Conservation (phyloP, 129 eudicot genomes). For the Flaveria linearis region DNA sequence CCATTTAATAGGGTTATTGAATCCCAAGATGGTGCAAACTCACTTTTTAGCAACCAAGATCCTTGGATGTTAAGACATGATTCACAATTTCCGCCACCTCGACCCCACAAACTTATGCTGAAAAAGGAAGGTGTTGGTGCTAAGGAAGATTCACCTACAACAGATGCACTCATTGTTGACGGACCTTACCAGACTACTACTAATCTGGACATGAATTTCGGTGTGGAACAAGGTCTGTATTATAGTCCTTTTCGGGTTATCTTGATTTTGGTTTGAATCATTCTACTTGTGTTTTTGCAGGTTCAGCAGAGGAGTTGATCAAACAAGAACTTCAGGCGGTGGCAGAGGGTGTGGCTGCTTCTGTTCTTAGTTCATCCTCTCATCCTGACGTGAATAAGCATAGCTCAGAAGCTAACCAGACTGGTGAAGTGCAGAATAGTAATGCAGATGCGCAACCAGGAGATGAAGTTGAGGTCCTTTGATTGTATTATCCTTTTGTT, state of each 20-base stretch:
- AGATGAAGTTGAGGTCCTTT: slow-evolving; percentile 57
- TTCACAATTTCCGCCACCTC: slow-evolving; percentile 77
- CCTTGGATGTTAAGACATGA: slow-evolving; percentile 85
- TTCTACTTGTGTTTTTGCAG: slow-evolving; percentile 38
- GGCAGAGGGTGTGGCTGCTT: slow-evolving; percentile 96
- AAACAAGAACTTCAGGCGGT: slow-evolving; percentile 97
- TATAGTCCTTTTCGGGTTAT: neutral
- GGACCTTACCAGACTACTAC: slow-evolving; percentile 39
- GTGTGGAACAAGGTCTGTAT: slow-evolving; percentile 61
- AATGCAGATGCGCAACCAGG: slow-evolving; percentile 36
- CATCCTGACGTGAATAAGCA: slow-evolving; percentile 47
- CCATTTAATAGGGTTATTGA: slow-evolving; percentile 47
- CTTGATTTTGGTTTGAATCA: neutral
- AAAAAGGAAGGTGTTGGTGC: slow-evolving; percentile 47
- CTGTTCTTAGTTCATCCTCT: slow-evolving; percentile 68
- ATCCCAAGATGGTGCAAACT: slow-evolving; percentile 53
- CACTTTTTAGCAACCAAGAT: slow-evolving; percentile 82
- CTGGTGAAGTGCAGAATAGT: slow-evolving; percentile 42
- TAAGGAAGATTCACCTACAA: slow-evolving; percentile 46
- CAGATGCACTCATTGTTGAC: slow-evolving; percentile 42
- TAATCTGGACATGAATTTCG: slow-evolving; percentile 46
- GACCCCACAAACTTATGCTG: slow-evolving; percentile 55
- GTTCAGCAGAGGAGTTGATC: slow-evolving; percentile 72
- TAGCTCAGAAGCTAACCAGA: slow-evolving; percentile 37
- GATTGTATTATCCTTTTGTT: slow-evolving; percentile 14